Percentiles rank a stretch among this genome's conserved stretches.
Evolutionary conservation across 768 basidiomycete species (phyloP).

Genomic region (Asterophora lycoperdoides): DNA sequence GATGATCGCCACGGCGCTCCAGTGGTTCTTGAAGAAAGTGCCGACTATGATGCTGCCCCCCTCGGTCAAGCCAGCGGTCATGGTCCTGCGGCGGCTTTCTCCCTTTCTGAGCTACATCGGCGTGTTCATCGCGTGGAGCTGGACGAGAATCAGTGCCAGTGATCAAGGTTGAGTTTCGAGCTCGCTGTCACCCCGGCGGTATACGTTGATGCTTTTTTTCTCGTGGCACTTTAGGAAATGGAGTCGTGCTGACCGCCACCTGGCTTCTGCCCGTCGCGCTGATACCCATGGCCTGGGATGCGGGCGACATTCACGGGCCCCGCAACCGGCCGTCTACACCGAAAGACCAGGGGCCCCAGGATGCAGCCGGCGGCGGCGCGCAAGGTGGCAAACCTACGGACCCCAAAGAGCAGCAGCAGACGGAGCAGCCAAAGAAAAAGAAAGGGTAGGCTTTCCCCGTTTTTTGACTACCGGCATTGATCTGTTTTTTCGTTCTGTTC

Average conservation of each 20-base stretch:
- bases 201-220: slow-evolving; percentile 1
- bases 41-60: slow-evolving; percentile 58
- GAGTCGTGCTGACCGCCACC: slow-evolving; percentile 78
- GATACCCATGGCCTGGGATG: slow-evolving; percentile 72
- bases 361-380: background rate
- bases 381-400: slow-evolving; percentile 9
- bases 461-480: background rate
- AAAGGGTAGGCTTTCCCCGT: slow-evolving; percentile 6
- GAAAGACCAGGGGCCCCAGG: background rate
- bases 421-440: slow-evolving; percentile 1
- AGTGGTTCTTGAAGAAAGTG: slow-evolving; percentile 65
- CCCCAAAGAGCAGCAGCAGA: slow-evolving; percentile 6
- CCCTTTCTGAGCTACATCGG: slow-evolving; percentile 72
- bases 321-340: slow-evolving; percentile 4
- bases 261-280: slow-evolving; percentile 78
- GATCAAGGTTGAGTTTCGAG: slow-evolving; percentile 51
- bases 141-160: slow-evolving; percentile 61
- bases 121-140: slow-evolving; percentile 75
- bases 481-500: background rate
- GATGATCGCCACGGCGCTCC: slow-evolving; percentile 68
- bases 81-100: slow-evolving; percentile 55
- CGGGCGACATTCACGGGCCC: slow-evolving; percentile 37
- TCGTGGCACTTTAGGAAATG: slow-evolving; percentile 46
- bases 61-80: slow-evolving; percentile 52
- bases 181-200: background rate